Conservation (phyloP, 257 asterid species). For the Plantago major region DNA sequence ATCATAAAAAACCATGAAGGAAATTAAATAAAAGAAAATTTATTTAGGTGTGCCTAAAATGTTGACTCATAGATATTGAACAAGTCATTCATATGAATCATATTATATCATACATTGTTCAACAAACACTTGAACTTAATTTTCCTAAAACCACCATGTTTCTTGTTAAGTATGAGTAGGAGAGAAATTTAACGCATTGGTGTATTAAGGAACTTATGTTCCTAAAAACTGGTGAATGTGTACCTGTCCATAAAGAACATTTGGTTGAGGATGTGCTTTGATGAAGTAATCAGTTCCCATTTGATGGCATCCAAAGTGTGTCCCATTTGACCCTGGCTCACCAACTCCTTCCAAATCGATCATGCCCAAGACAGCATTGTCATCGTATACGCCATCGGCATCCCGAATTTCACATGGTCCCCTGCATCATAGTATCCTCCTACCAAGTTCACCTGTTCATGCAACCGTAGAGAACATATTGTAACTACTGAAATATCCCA, state of each 20-base stretch:
- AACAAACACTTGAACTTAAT: conserved; percentile 7
- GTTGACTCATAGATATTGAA: conserved; percentile 1
- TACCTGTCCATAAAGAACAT: conserved; percentile 89
- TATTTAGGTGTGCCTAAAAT: conserved; percentile 7
- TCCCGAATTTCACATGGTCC: conserved; percentile 87
- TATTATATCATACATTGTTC: conserved; percentile 3
- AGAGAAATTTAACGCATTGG: background rate
- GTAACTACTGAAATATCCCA: background rate
- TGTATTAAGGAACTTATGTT: background rate
- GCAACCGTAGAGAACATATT: conserved; percentile 8
- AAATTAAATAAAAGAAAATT: background rate
- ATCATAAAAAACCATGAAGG: background rate
- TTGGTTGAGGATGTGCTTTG: conserved; percentile 60
- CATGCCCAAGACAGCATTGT: conserved; percentile 84
- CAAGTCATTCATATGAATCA: background rate
- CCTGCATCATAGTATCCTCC: conserved; percentile 98
- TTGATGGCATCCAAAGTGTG: conserved; percentile 72
- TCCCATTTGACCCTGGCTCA: conserved; percentile 53
- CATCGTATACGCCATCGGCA: conserved; percentile 72
- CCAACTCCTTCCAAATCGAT: conserved; percentile 46
- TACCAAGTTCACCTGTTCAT: conserved; percentile 69
- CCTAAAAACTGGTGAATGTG: background rate
- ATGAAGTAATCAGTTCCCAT: conserved; percentile 94
- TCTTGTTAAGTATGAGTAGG: conserved; percentile 8
- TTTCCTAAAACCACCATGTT: background rate